Evolutionary conservation across 495 filamentous ascomycete species (phyloP), one percentile per base, ranked within the genome.

Genomic region (Tuber magnatum): DNA sequence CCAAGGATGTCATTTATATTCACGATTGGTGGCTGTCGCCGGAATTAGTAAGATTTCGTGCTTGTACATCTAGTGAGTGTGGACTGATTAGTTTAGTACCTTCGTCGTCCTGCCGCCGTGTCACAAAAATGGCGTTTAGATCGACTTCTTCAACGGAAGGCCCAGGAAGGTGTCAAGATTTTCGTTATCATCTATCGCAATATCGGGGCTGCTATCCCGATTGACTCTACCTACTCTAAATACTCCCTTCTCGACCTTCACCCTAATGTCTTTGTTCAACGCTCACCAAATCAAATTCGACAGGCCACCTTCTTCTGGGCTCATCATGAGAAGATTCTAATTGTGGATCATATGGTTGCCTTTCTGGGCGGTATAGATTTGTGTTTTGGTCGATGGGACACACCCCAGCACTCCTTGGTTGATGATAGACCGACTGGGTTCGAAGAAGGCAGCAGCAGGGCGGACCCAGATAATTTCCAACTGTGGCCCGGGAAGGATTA

Each of bases 281-380:
- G 95, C 79, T 97, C 94, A 3, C 95, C 95, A 1, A 97, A 99
- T 79, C 95, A 99, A 83, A 93, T 97, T 83, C 91, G 95, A 75
- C 97, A 99, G 85, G 97, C 97, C 76, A 97, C 96, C n/a, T 99
- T 99, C 85, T 99, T 98, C 86, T 99, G 95, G 88, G 95, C 95
- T 39, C 95, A 99, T 82, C 95, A 99, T 83, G 95, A 99, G 83
- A 99, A 99, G 82, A 87, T 99, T 18, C 93, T 93, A 79, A 90
- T 99, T 69, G 92, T 99, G 42, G 95, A 99, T 82, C 94, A 99
- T 82, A 95, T 93, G 51, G 88, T 99, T 70, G 95, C 95, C 42
- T 99, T 99, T 81, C 90, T 97, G 68, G 95, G 95, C 71, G 95
- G 95, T 22, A 93, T 99, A 75, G 95, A 99, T 86, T 87, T 99